A percentile compares a stretch with the other conserved stretches of the same genome.
These are phyloP conservation scores for Saturnispora diversa DNA, from an alignment of 805 yeast genomes.

Conservation along the genomic window DNA sequence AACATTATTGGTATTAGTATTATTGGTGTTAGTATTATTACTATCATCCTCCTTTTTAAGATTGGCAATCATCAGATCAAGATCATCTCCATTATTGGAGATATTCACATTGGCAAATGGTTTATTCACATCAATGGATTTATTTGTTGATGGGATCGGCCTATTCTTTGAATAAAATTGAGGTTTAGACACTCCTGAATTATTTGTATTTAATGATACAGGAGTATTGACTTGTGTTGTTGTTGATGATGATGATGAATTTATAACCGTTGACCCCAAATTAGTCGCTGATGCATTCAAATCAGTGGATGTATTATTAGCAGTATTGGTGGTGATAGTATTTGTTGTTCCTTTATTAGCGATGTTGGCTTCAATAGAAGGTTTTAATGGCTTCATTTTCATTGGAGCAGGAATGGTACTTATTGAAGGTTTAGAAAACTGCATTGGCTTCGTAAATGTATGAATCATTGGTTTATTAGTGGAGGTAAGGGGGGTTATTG, in stretches of 20 bases:
- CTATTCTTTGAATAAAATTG: conserved; percentile 8
- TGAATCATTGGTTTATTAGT: conserved; percentile 15
- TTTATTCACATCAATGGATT: not conserved
- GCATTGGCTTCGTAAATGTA: conserved; percentile 13
- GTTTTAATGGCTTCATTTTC: conserved; percentile 10
- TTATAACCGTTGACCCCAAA: no score
- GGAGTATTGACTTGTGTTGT: conserved; percentile 5
- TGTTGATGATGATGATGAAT: no score
- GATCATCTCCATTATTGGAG: not conserved
- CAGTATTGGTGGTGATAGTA: not conserved
- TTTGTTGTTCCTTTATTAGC: conserved; percentile 7
- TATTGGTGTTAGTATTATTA: no score
- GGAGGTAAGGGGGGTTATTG: conserved; percentile 12
- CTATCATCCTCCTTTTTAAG: conserved; percentile 1
- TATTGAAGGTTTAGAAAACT: conserved; percentile 8
- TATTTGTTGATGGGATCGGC: conserved; percentile 2
- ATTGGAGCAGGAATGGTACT: conserved; percentile 2
- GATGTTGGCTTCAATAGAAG: conserved; percentile 7
- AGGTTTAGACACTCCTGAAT: conserved; percentile 5
- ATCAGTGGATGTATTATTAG: not conserved
- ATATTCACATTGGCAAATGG: conserved; percentile 3
- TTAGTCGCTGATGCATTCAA: no score
- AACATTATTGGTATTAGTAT: no score
- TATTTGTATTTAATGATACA: no score
- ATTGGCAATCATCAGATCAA: conserved; percentile 1